These are phyloP conservation scores for Jasminum sambac DNA, from an alignment of 257 asterid genomes.

Conservation along the genomic window DNA sequence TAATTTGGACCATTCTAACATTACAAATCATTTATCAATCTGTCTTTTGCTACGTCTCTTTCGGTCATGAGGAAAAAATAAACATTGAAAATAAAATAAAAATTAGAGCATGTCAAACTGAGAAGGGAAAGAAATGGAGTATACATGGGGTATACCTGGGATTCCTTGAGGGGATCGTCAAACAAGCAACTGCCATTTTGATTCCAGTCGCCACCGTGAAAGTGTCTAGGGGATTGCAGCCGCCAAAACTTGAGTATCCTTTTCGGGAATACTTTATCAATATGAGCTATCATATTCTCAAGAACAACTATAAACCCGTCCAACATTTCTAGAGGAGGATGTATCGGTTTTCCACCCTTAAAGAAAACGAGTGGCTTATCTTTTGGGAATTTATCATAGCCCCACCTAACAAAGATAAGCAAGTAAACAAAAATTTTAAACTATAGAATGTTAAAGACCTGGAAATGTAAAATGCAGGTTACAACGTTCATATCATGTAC, in stretches of 20 bases:
- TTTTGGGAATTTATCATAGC: conserved; percentile 79
- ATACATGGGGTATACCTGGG: conserved; percentile 48
- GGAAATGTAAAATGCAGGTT: conserved; percentile 3
- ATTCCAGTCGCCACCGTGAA: conserved; percentile 96
- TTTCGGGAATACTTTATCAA: conserved; percentile 59
- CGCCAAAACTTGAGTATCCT: conserved; percentile 78
- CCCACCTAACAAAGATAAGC: conserved; percentile 68
- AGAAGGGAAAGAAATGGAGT: conserved; percentile 6
- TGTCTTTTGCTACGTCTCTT: conserved; percentile 1
- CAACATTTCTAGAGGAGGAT: conserved; percentile 61
- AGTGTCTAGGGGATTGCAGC: conserved; percentile 94
- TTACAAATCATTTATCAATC: not conserved
- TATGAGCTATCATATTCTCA: conserved; percentile 64
- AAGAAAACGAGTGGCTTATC: conserved; percentile 85
- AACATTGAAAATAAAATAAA: too few species aligned
- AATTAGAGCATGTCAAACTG: not conserved
- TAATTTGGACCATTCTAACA: not conserved
- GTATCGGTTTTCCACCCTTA: conserved; percentile 65
- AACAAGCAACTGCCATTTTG: conserved; percentile 93
- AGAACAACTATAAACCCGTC: conserved; percentile 75
- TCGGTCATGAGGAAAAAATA: not conserved
- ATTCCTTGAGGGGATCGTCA: conserved; percentile 65
- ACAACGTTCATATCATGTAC: not conserved
- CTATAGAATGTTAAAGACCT: conserved; percentile 3
- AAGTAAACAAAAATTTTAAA: conserved; percentile 19